Evolutionary conservation across 2,329 filamentous ascomycete species (phyloP), one percentile per base, ranked within the genome.

Genomic region (Xylaria multiplex): DNA sequence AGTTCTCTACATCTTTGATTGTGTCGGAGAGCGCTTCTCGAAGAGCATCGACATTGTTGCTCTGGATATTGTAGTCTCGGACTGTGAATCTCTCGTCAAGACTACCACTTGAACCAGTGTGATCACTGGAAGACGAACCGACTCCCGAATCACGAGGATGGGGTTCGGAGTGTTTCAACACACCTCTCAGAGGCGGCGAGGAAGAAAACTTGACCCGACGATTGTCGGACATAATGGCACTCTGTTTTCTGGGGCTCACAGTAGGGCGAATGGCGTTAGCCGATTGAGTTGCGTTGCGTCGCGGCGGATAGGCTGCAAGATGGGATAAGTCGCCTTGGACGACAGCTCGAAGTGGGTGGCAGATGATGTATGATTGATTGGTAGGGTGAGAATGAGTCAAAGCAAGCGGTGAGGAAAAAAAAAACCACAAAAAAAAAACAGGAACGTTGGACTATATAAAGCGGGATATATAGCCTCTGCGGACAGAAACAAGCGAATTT

Each of bases 81-180:
- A 49, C 64, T 53, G 67, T 69, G 58, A 74, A 75, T 64, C 66
- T 70, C 49, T 73, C 72, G 68, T 76, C 74, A 73, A 70, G 69
- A 69, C 70, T 75, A 65, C 73, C 71, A 63, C 72, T 73, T 58
- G 67, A 58, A 55, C 72, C 72, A 69, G 70, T 70, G 50, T 74
- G 71, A 37, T 71, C 73, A 73, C 73, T 76, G 56, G 73, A 75
- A 59, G 70, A 76, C 66, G 74, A 76, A 69, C 74, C 74, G 43
- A 76, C 56, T 54, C 73, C 73, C 32, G 73, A 75, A 65, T 75
- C 73, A 43, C 70, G 69, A 56, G 55, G 65, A 37, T 62, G 60
- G 61, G 66, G 64, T 67, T 69, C 71, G 50, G 63, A 48, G 30
- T 69, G 68, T 58, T 73, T 37, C 52, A 65, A 14, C 55, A 68